Conservation (phyloP, 352 stramenopile genomes). For the Phytophthora podocarpi region DNA sequence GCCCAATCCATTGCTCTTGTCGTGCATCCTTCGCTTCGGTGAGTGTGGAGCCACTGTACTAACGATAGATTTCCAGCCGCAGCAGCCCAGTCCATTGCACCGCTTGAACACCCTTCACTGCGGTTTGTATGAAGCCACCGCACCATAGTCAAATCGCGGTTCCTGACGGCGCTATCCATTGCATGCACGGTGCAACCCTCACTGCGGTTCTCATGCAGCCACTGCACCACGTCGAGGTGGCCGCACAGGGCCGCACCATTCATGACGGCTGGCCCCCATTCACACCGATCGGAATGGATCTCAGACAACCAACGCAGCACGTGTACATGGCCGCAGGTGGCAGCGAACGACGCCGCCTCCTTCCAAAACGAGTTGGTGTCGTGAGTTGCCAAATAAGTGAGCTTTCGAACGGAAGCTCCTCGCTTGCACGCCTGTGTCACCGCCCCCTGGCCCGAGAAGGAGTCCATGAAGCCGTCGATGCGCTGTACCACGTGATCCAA, state of each 20-base stretch:
- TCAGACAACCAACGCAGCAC: neutral
- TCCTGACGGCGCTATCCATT: slow-evolving; percentile 5
- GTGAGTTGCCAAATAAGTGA: neutral
- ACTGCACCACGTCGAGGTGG: slow-evolving; percentile 19
- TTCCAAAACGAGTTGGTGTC: neutral
- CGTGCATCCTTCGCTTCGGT: slow-evolving; percentile 11
- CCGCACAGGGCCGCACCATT: slow-evolving; percentile 8
- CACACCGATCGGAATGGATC: neutral
- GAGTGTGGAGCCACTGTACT: slow-evolving; percentile 1
- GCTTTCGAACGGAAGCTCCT: neutral
- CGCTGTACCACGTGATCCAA: neutral
- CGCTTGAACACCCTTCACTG: slow-evolving; percentile 5
- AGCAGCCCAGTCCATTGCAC: slow-evolving; percentile 4
- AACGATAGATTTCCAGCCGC: neutral
- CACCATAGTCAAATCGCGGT: slow-evolving; percentile 7
- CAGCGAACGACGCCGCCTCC: neutral
- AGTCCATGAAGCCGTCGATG: slow-evolving; percentile 4
- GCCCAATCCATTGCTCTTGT: slow-evolving; percentile 20
- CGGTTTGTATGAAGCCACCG: slow-evolving; percentile 6
- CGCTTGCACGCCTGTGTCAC: neutral
- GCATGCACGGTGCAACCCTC: slow-evolving; percentile 16
- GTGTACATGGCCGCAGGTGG: neutral
- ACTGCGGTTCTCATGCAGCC: slow-evolving; percentile 16
- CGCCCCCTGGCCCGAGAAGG: neutral
- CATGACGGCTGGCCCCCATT: slow-evolving; percentile 2